These are phyloP conservation scores for Entoloma clypeatum DNA, from an alignment of 1,284 basidiomycete species.

Conservation along the genomic window DNA sequence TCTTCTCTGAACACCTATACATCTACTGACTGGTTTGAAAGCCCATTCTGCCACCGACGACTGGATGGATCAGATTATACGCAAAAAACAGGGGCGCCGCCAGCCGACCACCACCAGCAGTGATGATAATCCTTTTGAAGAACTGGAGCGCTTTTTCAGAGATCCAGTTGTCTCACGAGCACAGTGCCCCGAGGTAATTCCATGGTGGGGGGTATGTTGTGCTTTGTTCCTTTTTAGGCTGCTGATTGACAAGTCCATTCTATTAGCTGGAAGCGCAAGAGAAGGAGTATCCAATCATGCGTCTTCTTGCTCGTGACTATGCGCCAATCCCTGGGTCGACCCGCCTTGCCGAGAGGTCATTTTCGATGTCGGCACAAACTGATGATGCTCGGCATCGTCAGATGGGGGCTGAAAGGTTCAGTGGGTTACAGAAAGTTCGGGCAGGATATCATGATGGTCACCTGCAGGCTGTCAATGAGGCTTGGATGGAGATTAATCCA, in stretches of 20 bases:
- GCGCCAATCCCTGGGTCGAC: conserved; percentile 9
- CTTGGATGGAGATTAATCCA: too few relatives aligned
- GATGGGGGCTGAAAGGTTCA: conserved; percentile 4
- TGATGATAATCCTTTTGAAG: conserved; percentile 8
- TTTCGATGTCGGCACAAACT: conserved; percentile 13
- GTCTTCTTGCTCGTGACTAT: conserved; percentile 9
- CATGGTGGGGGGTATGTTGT: conserved; percentile 12
- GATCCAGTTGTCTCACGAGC: background rate
- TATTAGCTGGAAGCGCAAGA: background rate
- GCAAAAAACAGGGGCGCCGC: background rate
- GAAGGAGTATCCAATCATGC: background rate
- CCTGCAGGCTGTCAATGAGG: too few relatives aligned
- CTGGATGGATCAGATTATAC: conserved; percentile 10
- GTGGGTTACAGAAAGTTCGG: too few relatives aligned
- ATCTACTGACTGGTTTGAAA: too few relatives aligned
- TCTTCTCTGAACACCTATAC: too few relatives aligned
- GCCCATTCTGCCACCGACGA: conserved; percentile 3
- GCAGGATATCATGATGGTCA: too few relatives aligned
- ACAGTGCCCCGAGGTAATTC: conserved; percentile 11
- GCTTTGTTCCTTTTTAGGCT: background rate
- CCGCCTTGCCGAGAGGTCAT: conserved; percentile 12
- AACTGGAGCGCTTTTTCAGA: conserved; percentile 8
- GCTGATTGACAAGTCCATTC: too few relatives aligned
- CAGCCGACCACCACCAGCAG: background rate
- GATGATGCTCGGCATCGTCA: conserved; percentile 2